Evolutionary conservation across 331 rosid species (phyloP), one percentile per base, ranked within the genome.

Genomic region (Telfairia occidentalis): DNA sequence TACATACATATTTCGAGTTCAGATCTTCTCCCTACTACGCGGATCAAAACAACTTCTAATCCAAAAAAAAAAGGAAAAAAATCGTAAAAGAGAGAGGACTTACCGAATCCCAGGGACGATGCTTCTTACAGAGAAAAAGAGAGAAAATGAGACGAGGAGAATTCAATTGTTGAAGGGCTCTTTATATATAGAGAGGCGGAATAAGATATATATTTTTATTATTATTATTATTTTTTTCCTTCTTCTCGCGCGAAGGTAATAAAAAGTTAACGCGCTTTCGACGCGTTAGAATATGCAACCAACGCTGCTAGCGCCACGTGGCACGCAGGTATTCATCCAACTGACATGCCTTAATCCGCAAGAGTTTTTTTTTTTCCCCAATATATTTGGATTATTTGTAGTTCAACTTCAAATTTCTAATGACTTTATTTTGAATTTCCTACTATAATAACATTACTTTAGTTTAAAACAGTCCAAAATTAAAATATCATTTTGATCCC

Each of bases 251-350:
- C 37, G 38, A 43, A 69, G 21, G 19, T 12, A 40, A 67, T 67
- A 23, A 38, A 40, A 43, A 43, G 40, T 28, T 7, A 43, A 69
- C 74, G 57, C 74, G 74, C 15, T 24, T 15, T 43, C 9, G 57
- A 69, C 74, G 74, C 74, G 74, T 69, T 6, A 38, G 74, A 69
- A 69, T 43, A 45, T 69, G 23, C 74, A 69, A 45, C 16, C 2
- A 13, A 15, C 5, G 13, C 15, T 19, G 2, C 38, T 23, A 23
- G 0, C 38, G 74, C 24, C 57, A 69, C 74, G 40, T 69, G 40
- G 40, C 16, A 4, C 0, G 2, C 74, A 26, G 13, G 24, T 69
- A 43, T 69, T 65, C 24, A 8, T 69, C 15, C 13, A 7, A 12
- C 16, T 40, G 8, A 11, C 21, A 19, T 32, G 5, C 13, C 42